Evolutionary conservation across 192 early-diverging fungal genomes (phyloP).

Genomic region (Mortierella alpina): DNA sequence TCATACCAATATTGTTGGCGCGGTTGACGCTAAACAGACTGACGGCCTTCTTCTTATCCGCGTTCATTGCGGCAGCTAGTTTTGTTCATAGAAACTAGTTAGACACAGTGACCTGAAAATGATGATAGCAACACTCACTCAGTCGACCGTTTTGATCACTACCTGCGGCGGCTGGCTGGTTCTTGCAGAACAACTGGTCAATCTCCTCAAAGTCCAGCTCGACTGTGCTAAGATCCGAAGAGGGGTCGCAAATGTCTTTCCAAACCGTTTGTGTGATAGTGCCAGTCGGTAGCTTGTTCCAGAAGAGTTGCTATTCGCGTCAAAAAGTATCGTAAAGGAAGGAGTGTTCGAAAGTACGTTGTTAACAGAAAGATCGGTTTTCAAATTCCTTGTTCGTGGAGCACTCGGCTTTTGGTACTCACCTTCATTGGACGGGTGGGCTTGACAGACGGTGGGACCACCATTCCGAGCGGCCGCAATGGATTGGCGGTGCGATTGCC

Average conservation of each 20-base stretch:
- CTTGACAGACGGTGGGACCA: constrained; percentile 43
- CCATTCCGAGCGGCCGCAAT: constrained; percentile 25
- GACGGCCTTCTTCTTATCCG: constrained; percentile 49
- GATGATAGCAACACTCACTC: neutral
- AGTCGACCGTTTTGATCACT: neutral
- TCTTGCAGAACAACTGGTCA: constrained; percentile 62
- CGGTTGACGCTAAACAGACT: constrained; percentile 64
- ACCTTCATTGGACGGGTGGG: constrained; percentile 56
- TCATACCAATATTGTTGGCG: constrained; percentile 67
- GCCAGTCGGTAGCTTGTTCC: constrained; percentile 63
- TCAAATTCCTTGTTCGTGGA: neutral
- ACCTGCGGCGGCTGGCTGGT: constrained; percentile 16
- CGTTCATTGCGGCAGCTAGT: constrained; percentile 9
- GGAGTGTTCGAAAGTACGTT: neutral
- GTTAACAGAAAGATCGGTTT: neutral
- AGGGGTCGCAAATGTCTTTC: constrained; percentile 58
- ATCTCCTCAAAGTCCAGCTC: constrained; percentile 60
- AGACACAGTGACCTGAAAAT: neutral
- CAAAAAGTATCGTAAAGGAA: neutral
- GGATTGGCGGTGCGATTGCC: constrained; percentile 34
- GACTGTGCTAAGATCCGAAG: constrained; percentile 29
- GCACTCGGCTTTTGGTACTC: neutral
- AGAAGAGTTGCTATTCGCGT: constrained; percentile 61
- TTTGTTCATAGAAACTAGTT: neutral
- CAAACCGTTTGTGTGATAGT: constrained; percentile 62